Base-by-base conservation (phyloP, 257 asterid species). In the Osmanthus fragrans region DNA sequence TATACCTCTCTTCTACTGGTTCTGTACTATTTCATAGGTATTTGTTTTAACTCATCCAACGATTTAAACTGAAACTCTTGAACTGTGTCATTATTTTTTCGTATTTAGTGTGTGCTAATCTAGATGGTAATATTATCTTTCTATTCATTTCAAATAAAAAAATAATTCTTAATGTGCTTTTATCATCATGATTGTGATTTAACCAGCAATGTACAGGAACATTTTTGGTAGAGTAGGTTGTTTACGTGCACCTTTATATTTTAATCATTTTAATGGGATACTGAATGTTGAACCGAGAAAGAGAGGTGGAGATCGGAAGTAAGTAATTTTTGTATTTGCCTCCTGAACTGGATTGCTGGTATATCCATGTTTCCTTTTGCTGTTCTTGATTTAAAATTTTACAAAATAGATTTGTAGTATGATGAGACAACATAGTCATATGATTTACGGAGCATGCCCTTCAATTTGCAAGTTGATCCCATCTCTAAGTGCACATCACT, bases 1-100 rank as follows among this genome's bases (percentile, higher is more conserved):
- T 81, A 76, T 68, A 86, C 96, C 78, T 87, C 94, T 71, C 88
- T 93, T 73, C 88, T 93, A 68, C 87, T 93, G 80, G 80, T 93
- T 72, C 47, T 89, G 69, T 90, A 93, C 81, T 95, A 91, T 76
- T 87, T 95, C 81, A 84, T 93, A 85, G 99, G 99, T 93, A 88
- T 76, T 10, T 42, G 34, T 27, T 21, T 9, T 19, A 60, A 73
- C 73, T 37, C n/a, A 7, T 34, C 70, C 19, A 25, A 34, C 40
- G 1, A 68, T 70, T 9, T n/a, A 37, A 47, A 21, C 47, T 70
- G 7, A 13, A 71, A 19, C 36, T 58, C 74, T 68, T 39, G 29
- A 70, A 71, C 54, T 42, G 51, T 16, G 7, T 29, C 29, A 42
- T 18, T 25, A 39, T 34, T 21, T 30, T n/a, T 56, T 18, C 10